Conservation (phyloP, 108 stramenopile genomes). For the Cyclotella baltica region DNA sequence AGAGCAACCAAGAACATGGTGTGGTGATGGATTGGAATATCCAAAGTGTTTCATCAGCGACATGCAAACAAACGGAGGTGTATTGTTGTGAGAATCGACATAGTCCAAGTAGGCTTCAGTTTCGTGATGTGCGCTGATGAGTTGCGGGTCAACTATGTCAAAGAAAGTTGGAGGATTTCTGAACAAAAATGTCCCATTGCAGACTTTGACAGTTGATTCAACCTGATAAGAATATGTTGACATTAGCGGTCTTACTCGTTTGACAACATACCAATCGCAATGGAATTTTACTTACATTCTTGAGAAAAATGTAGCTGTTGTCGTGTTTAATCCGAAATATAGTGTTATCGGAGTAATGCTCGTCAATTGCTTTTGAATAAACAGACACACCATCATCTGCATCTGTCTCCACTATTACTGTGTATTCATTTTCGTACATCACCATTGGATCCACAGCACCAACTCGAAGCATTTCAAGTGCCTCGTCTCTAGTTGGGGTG, state of each 20-base stretch:
- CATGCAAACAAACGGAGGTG: conserved; percentile 59
- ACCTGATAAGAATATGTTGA: no score
- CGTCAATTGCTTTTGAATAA: neutral
- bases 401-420: neutral
- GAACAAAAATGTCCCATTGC: conserved; percentile 31
- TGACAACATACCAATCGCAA: no score
- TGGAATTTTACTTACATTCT: no score
- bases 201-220: conserved; percentile 20
- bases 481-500: conserved; percentile 29
- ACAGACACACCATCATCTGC: conserved; percentile 25
- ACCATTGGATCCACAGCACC: conserved; percentile 29
- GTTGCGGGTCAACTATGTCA: conserved; percentile 31
- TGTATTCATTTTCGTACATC: conserved; percentile 4
- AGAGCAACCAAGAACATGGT: conserved; percentile 39
- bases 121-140: conserved; percentile 41
- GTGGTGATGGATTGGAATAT: conserved; percentile 58
- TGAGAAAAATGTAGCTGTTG: conserved; percentile 36
- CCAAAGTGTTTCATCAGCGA: conserved; percentile 53
- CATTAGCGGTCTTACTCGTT: no score
- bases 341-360: conserved; percentile 21
- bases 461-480: conserved; percentile 21
- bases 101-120: conserved; percentile 60
- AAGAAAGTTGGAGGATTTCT: conserved; percentile 35
- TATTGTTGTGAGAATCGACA: conserved; percentile 47
- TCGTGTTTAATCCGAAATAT: conserved; percentile 31